A percentile compares a stretch with the other conserved stretches of the same genome.
Evolutionary conservation across 768 basidiomycete species (phyloP).

Genomic region (Rhizopogon vinicolor): DNA sequence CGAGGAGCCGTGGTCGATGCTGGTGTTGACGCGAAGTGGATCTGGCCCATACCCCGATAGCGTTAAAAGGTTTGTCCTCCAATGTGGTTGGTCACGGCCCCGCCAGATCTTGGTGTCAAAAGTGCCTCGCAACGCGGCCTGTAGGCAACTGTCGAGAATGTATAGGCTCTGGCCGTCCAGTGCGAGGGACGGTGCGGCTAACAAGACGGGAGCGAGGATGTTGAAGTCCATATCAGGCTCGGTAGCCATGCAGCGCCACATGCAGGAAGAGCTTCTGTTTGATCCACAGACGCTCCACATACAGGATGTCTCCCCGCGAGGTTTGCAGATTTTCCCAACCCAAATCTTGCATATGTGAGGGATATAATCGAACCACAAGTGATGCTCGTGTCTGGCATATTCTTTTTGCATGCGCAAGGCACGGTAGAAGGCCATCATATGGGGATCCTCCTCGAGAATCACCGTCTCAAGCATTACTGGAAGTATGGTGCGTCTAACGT

Average conservation of each 20-base stretch:
- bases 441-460: conserved; percentile 15
- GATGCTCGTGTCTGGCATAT: conserved; percentile 8
- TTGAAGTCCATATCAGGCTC: conserved; percentile 16
- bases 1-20: conserved; percentile 23
- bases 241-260: background rate
- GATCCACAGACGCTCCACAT: too few species aligned
- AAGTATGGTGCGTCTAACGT: conserved; percentile 31
- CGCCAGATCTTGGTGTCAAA: too few species aligned
- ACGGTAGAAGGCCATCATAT: conserved; percentile 19
- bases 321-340: conserved; percentile 26
- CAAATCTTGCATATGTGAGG: conserved; percentile 30
- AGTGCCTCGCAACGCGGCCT: background rate
- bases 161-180: conserved; percentile 26
- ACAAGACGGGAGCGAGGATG: conserved; percentile 5
- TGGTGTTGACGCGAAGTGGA: conserved; percentile 31
- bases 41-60: too few species aligned
- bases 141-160: conserved; percentile 31
- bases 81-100: too few species aligned
- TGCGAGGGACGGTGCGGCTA: conserved; percentile 20
- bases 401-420: conserved; percentile 23
- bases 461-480: conserved; percentile 35
- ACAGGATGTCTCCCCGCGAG: background rate
- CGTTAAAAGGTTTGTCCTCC: too few species aligned
- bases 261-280: background rate
- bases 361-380: conserved; percentile 28